Evolutionary conservation across 768 basidiomycete genomes (phyloP), one percentile per base, ranked within the genome.

Genomic region (Pholiota conissans): DNA sequence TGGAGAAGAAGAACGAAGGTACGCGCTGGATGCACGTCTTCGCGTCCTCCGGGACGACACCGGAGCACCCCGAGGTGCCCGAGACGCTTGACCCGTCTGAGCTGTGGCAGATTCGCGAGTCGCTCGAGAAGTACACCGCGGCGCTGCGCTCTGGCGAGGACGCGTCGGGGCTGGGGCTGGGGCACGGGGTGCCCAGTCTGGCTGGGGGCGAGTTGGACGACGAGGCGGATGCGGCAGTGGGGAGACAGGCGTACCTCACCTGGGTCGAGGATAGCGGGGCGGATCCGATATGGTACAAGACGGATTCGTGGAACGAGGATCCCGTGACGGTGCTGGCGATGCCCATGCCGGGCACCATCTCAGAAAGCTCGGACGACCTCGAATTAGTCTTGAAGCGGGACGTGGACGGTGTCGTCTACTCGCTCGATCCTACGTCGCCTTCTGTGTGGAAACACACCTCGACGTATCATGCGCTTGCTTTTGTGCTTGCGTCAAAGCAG

Each of bases 11-110:
- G 60, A 81, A 93, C 69, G 86, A 89, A 58, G 89, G 86, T 5
- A 89, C 88, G 28, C 84, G 86, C 63, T 99, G 96, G 96, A 77
- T 86, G 52, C 87, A 92, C 48, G 82, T 98, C 6, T 98, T 99
- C 65, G 81, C 86, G 3, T 69, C 80, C 9, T 71, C 80, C 30
- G 76, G 75, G 10, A 42, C 71, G 42, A 62, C 63, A 5, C 67
- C 72, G 6, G 79, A 79, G 30, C 82, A 87, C 50, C 73, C 79
- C 0, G 89, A 91, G 49, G 93, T 97, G 5, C 83, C 87, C 0
- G 96, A 98, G 73, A 95, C 93, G 7, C 76, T 98, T 45, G 90
- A 95, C 63, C 88, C 93, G 2, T 89, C 87, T 0, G 90, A 94
- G 65, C 79, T 97, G 30, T 85, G 83, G 68, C 75, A 79, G 14